Base-by-base conservation (phyloP, 2,329 filamentous ascomycete species). In the Chrysosporium queenslandicum region DNA sequence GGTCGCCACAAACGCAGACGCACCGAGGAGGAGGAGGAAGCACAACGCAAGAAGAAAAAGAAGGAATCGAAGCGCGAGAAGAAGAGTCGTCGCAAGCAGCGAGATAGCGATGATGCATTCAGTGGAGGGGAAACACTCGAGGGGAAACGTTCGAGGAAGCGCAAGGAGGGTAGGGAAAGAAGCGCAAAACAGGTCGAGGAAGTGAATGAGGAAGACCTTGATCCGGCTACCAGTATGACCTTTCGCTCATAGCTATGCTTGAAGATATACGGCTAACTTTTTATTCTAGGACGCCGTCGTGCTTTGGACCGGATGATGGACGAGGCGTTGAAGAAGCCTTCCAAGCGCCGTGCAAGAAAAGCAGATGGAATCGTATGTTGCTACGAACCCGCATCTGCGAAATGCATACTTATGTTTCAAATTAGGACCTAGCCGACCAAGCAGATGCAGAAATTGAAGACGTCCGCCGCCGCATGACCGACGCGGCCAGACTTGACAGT, bases 271-370 rank as follows among this genome's bases (percentile, higher is more conserved):
- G 25, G 12, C 16, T 48, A 40, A 37, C 23, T 3, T 25, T 8
- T 20, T 21, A 3, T 43, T 43, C 41, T 59, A 82, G 79, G 77
- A 61, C 81, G 90, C 60, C 83, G 85, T 61, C 79, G 87, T 59
- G 90, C 88, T 18, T 82, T 98, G 50, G 87, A 95, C 63, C 80
- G 83, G 59, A 86, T 87, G 52, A 87, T 97, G 72, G 87, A 95
- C 67, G 86, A 86, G 53, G 89, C 90, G 0, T 75, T 94, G 61
- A 94, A 94, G 73, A 87, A 86, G 60, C 82, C 86, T 9, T 77
- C 75, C 52, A 87, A 87, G 61, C 78, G 83, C 57, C 77, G 85
- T 60, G 72, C 73, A 70, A 80, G 79, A 58, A 91, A 87, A 75
- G 87, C 87, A 75, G 86, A 90, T 65, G 90, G 92, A 60, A 89